These are phyloP conservation scores for Nematodospora anomalae DNA, from an alignment of 1,139 yeast genomes.

Conservation along the genomic window DNA sequence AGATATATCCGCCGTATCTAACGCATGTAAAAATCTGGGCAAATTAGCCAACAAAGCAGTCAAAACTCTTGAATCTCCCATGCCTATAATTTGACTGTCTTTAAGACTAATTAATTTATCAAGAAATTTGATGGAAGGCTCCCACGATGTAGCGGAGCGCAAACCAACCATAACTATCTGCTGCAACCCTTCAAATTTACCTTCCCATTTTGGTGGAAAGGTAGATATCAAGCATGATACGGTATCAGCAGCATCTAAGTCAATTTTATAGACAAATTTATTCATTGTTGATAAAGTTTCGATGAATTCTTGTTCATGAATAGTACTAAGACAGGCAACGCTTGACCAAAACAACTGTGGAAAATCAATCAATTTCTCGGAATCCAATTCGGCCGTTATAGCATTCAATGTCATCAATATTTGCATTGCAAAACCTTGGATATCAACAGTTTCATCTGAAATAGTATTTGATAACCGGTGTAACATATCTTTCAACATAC, in stretches of 20 bases:
- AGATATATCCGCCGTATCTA: slow-evolving; percentile 55
- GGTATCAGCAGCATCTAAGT: slow-evolving; percentile 81
- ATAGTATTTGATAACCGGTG: slow-evolving; percentile 91
- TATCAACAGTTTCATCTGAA: slow-evolving; percentile 83
- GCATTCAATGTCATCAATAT: slow-evolving; percentile 94
- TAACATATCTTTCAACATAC: slow-evolving; percentile 90
- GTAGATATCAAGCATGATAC: slow-evolving; percentile 79
- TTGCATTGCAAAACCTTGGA: slow-evolving; percentile 97
- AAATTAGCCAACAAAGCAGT: slow-evolving; percentile 74
- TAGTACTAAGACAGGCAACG: slow-evolving; percentile 86
- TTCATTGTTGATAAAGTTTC: slow-evolving; percentile 82
- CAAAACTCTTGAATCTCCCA: slow-evolving; percentile 65
- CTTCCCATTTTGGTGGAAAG: slow-evolving; percentile 96
- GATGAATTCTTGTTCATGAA: slow-evolving; percentile 90
- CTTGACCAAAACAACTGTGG: slow-evolving; percentile 97
- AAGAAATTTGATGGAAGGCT: slow-evolving; percentile 69
- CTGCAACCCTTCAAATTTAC: slow-evolving; percentile 86
- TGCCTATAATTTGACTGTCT: slow-evolving; percentile 78
- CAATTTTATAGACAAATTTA: slow-evolving; percentile 83
- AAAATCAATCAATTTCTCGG: slow-evolving; percentile 76
- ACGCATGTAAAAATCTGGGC: slow-evolving; percentile 81
- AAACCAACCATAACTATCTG: slow-evolving; percentile 77
- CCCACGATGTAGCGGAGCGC: slow-evolving; percentile 78
- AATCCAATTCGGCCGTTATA: slow-evolving; percentile 77
- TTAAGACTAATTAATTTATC: slow-evolving; percentile 68